Base-by-base conservation (phyloP, 768 basidiomycete genomes). In the Obba rivulosa region DNA sequence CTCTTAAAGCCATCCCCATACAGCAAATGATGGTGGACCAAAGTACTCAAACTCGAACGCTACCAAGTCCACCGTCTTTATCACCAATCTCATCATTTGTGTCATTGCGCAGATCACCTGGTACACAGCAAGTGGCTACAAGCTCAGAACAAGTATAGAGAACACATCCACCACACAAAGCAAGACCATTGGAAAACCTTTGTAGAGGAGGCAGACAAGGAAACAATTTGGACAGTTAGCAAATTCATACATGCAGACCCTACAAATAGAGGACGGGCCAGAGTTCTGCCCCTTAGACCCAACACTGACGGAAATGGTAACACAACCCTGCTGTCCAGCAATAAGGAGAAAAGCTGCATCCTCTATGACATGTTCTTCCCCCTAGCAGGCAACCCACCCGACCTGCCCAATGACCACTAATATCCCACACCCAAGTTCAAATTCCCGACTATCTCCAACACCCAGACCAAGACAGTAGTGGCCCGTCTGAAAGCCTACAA, bases 1-100 rank as follows among this genome's bases (percentile, higher is more conserved):
- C 18, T 41, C 1, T 21, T 51, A 1, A 47, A 53, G 22, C 56
- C 58, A 1, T 51, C 45, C 2, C 62, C 60, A 2, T 59, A 59
- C 45, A 21, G 50, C 2, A 69, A 69, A 28, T n/a, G 58, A 2
- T 72, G 69, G 71, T 73, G 62, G 66, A 59, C 45, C 9, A 42
- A 50, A 14, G 66, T 66, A 0, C 65, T 75, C 3, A 44, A 44
- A 0, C 41, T 53, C 0, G 24, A 56, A 22, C 57, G 57, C 11
- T 53, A 46, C 8, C 34, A 56, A 4, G 43, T 53, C 0, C 51
- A 59, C 4, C 49, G 54, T 41, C 28, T 64, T 16, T 51, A 55
- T 3, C 34, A 49, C 0, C 20, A 44, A 0, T 24, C 62, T 0
- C 45, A 49, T 18, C 43, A 35, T 0, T 44, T 47, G 34, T 48